Base-by-base conservation (phyloP, 2,329 filamentous ascomycete genomes). In the Aureobasidium melanogenum region DNA sequence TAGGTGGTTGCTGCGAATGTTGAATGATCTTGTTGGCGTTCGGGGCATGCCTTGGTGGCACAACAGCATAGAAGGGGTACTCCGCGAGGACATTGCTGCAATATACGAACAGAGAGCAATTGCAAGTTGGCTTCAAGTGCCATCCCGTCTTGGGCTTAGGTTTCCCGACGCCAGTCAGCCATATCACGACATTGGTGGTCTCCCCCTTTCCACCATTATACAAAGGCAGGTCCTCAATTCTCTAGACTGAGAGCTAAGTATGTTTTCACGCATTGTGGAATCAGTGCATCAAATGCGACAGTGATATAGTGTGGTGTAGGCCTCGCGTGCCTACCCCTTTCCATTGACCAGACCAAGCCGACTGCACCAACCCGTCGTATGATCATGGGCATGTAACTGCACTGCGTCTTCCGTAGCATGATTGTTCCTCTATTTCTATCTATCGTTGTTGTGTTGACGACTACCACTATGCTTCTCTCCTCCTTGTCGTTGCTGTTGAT, bases 101-200 rank as follows among this genome's bases (percentile, higher is more conserved):
- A 34, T 56, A 56, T 56, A 54, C 50, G 50, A 54, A 56, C 52
- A 44, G 39, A 56, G 52, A 56, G 38, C 52, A 56, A 56, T 56
- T 43, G 38, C 52, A 56, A 55, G 34, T 12, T 44, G 52, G 52
- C 52, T 56, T 39, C 12, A 19, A 54, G 36, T 17, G 50, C 50
- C 50, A 24, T 17, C 39, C 17, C 50, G 36, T 39, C 50, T 54
- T 54, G 50, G 50, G 50, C 30, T 54, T 41, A 6, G 24, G 28
- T 41, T 8, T 54, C 36, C 34, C 50, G 22, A n/a, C 50, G 50
- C 50, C 50, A 28, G n/a, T 9, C 36, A 34, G 48, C 48, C 48
- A 51, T 51, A 38, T 38, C 48, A 38, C 6, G 30, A 51, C 8
- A 34, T 10, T 41, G 50, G 15, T 34, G 34, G 30, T 41, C 28